These are phyloP conservation scores for Spatholobus suberectus DNA, from an alignment of 306 rosid genomes.

Conservation along the genomic window DNA sequence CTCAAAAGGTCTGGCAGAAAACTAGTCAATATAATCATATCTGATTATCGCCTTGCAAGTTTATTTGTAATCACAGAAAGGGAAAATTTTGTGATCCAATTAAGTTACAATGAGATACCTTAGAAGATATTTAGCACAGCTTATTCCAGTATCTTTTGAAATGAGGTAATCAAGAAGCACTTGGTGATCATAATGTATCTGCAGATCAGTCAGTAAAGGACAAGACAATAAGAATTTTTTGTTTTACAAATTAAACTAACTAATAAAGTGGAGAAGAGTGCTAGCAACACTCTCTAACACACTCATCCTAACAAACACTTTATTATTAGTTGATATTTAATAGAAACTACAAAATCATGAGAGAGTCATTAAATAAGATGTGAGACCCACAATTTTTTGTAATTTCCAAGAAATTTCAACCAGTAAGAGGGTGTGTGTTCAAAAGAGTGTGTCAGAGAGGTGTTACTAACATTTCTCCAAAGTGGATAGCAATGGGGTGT, in stretches of 20 bases:
- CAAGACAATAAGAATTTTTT: conserved; percentile 5
- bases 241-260: conserved; percentile 11
- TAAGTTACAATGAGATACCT: conserved; percentile 52
- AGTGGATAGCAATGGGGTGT: conserved; percentile 7
- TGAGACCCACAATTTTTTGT: no score
- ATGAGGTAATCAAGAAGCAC: conserved; percentile 95
- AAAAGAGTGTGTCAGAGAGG: no score
- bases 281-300: no score
- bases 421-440: no score
- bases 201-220: conserved; percentile 46
- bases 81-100: background rate
- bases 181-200: conserved; percentile 94
- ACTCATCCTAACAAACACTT: no score
- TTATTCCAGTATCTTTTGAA: conserved; percentile 84
- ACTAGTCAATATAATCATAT: conserved; percentile 18
- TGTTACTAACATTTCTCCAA: no score
- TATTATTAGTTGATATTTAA: no score
- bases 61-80: conserved; percentile 17
- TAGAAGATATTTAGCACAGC: conserved; percentile 84
- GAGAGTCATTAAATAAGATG: no score
- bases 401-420: no score
- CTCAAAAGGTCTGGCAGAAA: conserved; percentile 20
- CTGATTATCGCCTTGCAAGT: background rate
- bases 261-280: conserved; percentile 29
- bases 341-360: no score